Conservation (phyloP, 176 grass and related monocot genomes). For the Canna indica region DNA sequence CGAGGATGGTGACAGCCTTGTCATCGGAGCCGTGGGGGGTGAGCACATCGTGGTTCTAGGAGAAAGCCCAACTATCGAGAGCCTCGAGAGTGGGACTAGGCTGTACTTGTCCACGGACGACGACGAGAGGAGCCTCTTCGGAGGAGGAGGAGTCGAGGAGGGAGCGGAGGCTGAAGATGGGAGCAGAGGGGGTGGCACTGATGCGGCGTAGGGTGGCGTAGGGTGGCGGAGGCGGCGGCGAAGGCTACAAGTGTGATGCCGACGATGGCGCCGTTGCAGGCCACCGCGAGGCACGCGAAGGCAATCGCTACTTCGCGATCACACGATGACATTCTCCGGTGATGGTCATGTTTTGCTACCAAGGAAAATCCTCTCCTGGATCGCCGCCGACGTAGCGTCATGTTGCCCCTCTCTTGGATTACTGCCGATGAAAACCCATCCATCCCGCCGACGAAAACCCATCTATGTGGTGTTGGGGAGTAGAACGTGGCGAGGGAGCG, state of each 20-base stretch:
- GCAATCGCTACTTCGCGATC: conserved; percentile 49
- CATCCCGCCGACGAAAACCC: too few species aligned
- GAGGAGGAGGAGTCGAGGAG: conserved; percentile 24
- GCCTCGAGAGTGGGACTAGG: conserved; percentile 15
- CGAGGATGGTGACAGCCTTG: conserved; percentile 40
- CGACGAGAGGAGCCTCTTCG: conserved; percentile 16
- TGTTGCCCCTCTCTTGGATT: too few species aligned
- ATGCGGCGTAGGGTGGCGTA: conserved; percentile 54
- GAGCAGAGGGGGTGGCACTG: conserved; percentile 29
- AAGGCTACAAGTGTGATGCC: conserved; percentile 51
- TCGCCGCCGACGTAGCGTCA: too few species aligned
- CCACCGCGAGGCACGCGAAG: conserved; percentile 48
- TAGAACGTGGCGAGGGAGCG: too few species aligned
- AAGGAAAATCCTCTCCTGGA: too few species aligned
- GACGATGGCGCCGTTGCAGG: conserved; percentile 68
- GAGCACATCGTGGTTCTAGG: conserved; percentile 25
- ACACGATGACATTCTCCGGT: conserved; percentile 49
- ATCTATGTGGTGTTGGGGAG: too few species aligned
- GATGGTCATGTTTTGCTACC: too few species aligned
- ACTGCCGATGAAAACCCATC: too few species aligned
- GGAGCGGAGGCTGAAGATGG: conserved; percentile 47
- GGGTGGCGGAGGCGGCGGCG: conserved; percentile 35
- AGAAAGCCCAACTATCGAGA: background rate
- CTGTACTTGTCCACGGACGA: conserved; percentile 55
- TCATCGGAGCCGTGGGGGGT: conserved; percentile 41